Base-by-base conservation (phyloP, 805 yeast species). In the Wickerhamiella sergipiensis region DNA sequence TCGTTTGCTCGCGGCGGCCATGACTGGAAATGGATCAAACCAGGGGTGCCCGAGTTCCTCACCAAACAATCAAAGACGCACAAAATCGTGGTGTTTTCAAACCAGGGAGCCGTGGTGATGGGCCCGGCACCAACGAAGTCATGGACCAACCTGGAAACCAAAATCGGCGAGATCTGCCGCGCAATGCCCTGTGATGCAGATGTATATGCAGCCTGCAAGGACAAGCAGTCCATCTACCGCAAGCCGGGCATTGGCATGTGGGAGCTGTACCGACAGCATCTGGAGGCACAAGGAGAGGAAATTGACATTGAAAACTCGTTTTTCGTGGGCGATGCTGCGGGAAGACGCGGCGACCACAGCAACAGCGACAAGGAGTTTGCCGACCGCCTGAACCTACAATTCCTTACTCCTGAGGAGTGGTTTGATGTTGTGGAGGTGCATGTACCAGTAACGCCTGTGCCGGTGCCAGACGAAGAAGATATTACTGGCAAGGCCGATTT, bases 241-340 rank as follows among this genome's bases (percentile, higher is more conserved):
- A 90, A 90, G 61, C 98, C 98, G 0, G 67, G 68, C 4, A 62
- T 59, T 1, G 97, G 95, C 0, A 84, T 89, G 95, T 84, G 85
- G 80, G 64, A 72, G 0, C 74, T 71, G 47, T 68, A 84, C 33
- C 53, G 59, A 6, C 58, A 63, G 15, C 80, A 76, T 57, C 53
- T 78, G 13, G 52, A 59, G 15, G 46, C 53, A 3, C 48, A 49
- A 18, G 53, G 45, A 12, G 48, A 56, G 0, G 51, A 52, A 8
- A 57, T 80, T 1, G 80, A 79, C 57, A 47, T 62, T 47, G 66
- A 61, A 0, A 56, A 65, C 9, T 76, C 85, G 48, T 71, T 80
- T 50, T 92, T 68, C 64, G 89, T 88, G n/a, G 98, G 98, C 6
- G 98, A 90, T 68, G 97, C 97, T 0, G 97, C 96, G 6, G 98